Evolutionary conservation across 768 basidiomycete genomes (phyloP).

Genomic region (Kwoniella europaea): DNA sequence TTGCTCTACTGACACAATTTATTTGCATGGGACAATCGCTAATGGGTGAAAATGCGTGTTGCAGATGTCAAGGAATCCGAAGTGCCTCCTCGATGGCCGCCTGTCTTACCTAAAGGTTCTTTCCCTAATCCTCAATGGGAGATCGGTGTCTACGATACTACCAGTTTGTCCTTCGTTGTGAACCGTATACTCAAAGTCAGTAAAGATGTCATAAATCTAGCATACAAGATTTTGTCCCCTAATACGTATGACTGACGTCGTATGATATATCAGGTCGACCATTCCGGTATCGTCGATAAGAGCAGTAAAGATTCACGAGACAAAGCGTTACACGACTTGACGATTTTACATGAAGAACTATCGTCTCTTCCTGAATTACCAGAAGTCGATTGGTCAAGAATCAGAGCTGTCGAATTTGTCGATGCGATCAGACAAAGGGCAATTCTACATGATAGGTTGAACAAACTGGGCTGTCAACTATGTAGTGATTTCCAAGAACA

Average conservation of each 20-base stretch:
- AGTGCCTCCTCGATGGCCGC: slow-evolving; percentile 79
- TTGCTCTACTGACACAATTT: background rate
- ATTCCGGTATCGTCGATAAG: slow-evolving; percentile 61
- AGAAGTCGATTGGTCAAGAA: slow-evolving; percentile 83
- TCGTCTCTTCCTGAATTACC: slow-evolving; percentile 60
- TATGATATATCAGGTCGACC: slow-evolving; percentile 34
- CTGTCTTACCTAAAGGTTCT: slow-evolving; percentile 62
- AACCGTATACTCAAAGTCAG: slow-evolving; percentile 72
- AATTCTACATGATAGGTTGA: slow-evolving; percentile 61
- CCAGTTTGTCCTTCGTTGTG: slow-evolving; percentile 77
- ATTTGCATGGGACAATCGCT: background rate
- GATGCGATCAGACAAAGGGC: slow-evolving; percentile 72
- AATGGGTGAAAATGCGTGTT: background rate
- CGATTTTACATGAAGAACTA: slow-evolving; percentile 63
- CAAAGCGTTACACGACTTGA: slow-evolving; percentile 60
- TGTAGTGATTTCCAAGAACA: slow-evolving; percentile 76
- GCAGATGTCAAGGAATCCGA: slow-evolving; percentile 59
- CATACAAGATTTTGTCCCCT: background rate
- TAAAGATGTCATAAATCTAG: slow-evolving; percentile 11
- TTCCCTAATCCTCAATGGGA: slow-evolving; percentile 70
- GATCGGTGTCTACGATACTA: slow-evolving; percentile 67
- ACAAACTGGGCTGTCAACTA: slow-evolving; percentile 62
- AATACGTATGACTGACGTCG: background rate
- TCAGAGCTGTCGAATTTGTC: slow-evolving; percentile 88
- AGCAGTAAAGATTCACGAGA: slow-evolving; percentile 69